These are phyloP conservation scores for Amanita fuliginea DNA, from an alignment of 768 basidiomycete genomes.

Conservation along the genomic window DNA sequence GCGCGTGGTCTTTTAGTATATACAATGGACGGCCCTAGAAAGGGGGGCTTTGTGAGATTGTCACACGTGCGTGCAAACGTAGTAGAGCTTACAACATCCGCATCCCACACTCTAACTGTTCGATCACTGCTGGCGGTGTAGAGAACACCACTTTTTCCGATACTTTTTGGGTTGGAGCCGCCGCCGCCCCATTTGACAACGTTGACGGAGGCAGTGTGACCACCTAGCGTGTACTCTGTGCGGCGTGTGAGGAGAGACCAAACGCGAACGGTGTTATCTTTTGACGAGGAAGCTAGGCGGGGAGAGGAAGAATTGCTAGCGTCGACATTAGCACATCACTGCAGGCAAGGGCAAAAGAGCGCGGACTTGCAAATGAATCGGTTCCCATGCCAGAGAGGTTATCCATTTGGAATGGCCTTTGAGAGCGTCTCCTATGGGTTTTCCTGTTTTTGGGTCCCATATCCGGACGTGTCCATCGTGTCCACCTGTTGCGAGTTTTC, in stretches of 20 bases:
- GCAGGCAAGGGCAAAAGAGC: neutral
- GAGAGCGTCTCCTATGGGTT: constrained; percentile 77
- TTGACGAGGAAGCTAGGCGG: constrained; percentile 88
- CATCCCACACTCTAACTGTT: constrained; percentile 92
- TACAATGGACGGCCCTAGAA: constrained; percentile 71
- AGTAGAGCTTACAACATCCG: constrained; percentile 40
- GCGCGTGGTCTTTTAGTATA: constrained; percentile 89
- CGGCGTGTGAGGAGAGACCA: constrained; percentile 73
- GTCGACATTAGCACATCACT: neutral
- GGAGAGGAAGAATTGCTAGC: constrained; percentile 65
- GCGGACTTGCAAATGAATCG: constrained; percentile 73
- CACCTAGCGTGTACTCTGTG: constrained; percentile 78
- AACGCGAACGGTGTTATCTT: constrained; percentile 92
- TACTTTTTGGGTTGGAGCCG: constrained; percentile 24
- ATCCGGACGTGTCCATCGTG: constrained; percentile 87
- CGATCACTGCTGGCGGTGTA: constrained; percentile 95
- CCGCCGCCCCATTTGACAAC: constrained; percentile 95
- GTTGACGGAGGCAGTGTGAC: constrained; percentile 91
- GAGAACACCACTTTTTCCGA: constrained; percentile 42
- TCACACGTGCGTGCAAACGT: neutral
- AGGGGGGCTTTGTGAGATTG: neutral
- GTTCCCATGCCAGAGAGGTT: constrained; percentile 92
- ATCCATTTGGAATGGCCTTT: constrained; percentile 97
- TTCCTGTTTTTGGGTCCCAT: constrained; percentile 92
- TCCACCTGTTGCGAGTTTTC: constrained; percentile 85